Percentiles rank a stretch among this genome's conserved stretches.
Evolutionary conservation across 2,329 filamentous ascomycete species (phyloP).

Genomic region (Orbilia quercus): DNA sequence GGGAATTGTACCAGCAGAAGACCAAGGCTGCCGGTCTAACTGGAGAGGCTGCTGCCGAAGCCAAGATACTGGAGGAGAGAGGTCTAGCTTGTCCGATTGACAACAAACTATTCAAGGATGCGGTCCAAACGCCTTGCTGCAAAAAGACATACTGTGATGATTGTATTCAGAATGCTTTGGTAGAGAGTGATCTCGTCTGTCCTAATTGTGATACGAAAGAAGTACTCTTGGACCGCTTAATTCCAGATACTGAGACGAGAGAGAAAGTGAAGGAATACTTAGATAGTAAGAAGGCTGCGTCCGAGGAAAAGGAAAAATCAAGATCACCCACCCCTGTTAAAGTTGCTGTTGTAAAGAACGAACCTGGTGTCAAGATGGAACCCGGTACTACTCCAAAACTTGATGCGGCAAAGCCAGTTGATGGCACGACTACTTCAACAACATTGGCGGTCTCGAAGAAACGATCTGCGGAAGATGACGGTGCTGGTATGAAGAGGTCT

Average conservation of each 20-base stretch:
- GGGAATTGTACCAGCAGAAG: slow-evolving; percentile 97
- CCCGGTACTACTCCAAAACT: slow-evolving; percentile 58
- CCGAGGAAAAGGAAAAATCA: slow-evolving; percentile 61
- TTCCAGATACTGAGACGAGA: slow-evolving; percentile 80
- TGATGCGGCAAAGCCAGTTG: slow-evolving; percentile 58
- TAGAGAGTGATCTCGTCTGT: slow-evolving; percentile 97
- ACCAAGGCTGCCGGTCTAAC: slow-evolving; percentile 78
- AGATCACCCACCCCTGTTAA: slow-evolving; percentile 58
- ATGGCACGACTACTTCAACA: slow-evolving; percentile 31
- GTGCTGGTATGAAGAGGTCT: slow-evolving; percentile 64
- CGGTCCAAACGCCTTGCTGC: slow-evolving; percentile 99
- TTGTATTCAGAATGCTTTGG: slow-evolving; percentile 98
- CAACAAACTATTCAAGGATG: slow-evolving; percentile 97
- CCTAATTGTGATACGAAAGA: slow-evolving; percentile 90
- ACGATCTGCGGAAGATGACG: slow-evolving; percentile 79
- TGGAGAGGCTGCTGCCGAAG: slow-evolving; percentile 79
- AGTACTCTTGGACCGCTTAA: slow-evolving; percentile 91
- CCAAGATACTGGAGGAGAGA: slow-evolving; percentile 65
- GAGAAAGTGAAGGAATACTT: slow-evolving; percentile 81
- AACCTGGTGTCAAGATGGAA: slow-evolving; percentile 51
- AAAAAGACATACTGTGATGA: slow-evolving; percentile 98
- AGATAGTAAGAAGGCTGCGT: slow-evolving; percentile 68
- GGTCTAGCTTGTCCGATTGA: slow-evolving; percentile 93
- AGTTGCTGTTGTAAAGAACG: slow-evolving; percentile 46
- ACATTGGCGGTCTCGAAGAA: slow-evolving; percentile 73